Conservation (phyloP, 306 rosid species). For the Sechiopsis laciniata region DNA sequence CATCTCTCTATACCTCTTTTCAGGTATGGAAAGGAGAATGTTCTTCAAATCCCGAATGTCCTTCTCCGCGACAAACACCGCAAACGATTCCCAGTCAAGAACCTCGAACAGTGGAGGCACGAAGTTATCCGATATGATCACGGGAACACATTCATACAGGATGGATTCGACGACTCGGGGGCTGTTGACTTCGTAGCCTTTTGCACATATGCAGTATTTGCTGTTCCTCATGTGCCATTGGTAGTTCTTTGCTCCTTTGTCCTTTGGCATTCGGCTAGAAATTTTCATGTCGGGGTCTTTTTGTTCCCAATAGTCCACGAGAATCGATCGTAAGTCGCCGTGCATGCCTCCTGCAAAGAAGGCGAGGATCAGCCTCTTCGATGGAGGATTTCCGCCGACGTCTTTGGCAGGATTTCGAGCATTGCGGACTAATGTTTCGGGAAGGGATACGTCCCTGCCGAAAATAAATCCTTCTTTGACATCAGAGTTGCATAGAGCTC, state of each 20-base stretch:
- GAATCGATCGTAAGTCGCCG: conserved; percentile 67
- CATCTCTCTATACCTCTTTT: conserved; percentile 60
- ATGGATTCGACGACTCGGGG: conserved; percentile 88
- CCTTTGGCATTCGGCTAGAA: conserved; percentile 46
- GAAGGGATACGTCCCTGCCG: conserved; percentile 88
- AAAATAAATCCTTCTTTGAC: conserved; percentile 75
- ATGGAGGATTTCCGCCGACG: conserved; percentile 69
- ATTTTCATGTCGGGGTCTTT: conserved; percentile 87
- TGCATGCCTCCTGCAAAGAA: conserved; percentile 87
- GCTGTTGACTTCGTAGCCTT: conserved; percentile 91
- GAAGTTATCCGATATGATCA: conserved; percentile 87
- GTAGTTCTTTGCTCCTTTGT: conserved; percentile 51
- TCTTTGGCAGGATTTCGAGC: conserved; percentile 54
- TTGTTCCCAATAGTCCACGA: conserved; percentile 69
- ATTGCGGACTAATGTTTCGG: conserved; percentile 61
- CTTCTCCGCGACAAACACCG: conserved; percentile 67
- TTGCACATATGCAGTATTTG: conserved; percentile 87
- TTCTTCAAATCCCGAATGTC: conserved; percentile 73
- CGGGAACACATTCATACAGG: conserved; percentile 75
- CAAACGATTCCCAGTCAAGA: conserved; percentile 84
- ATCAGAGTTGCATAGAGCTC: conserved; percentile 95
- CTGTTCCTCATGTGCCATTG: conserved; percentile 64
- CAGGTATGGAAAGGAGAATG: conserved; percentile 63
- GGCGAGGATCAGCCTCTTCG: conserved; percentile 61
- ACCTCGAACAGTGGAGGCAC: conserved; percentile 83